phyloP scores from a whole-genome alignment of 306 rosid species.

The Prunus mume region DNA sequence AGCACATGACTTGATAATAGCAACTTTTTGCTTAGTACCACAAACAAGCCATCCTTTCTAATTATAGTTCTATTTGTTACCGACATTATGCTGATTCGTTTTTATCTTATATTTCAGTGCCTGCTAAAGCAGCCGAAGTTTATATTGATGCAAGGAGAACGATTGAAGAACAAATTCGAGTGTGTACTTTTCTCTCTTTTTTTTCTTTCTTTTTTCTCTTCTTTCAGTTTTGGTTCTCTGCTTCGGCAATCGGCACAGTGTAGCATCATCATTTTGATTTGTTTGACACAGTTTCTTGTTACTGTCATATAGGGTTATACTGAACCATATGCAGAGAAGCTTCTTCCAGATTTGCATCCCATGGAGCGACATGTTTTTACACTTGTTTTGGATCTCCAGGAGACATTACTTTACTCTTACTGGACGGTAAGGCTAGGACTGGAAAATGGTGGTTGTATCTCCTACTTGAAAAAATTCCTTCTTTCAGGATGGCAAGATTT shows the following conservation, averaged over 20 bases:
- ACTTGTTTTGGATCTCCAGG: slow-evolving; percentile 93
- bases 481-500: not conserved
- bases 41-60: not conserved
- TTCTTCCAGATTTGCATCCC: slow-evolving; percentile 96
- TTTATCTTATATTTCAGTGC: slow-evolving; percentile 51
- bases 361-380: slow-evolving; percentile 80
- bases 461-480: not conserved
- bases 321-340: slow-evolving; percentile 88
- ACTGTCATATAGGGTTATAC: slow-evolving; percentile 60
- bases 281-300: slow-evolving; percentile 24
- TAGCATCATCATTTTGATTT: not conserved
- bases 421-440: slow-evolving; percentile 72
- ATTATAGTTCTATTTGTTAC: not conserved
- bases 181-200: slow-evolving; percentile 14
- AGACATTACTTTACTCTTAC: slow-evolving; percentile 78
- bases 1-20: not conserved
- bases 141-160: slow-evolving; percentile 81
- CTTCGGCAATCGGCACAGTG: not conserved
- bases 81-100: slow-evolving; percentile 19
- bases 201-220: not conserved
- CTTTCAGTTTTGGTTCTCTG: slow-evolving; percentile 21
- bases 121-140: slow-evolving; percentile 70
- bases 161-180: slow-evolving; percentile 79
- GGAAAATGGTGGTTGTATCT: not conserved
- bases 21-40: not conserved